These are phyloP conservation scores for Quercus robur DNA, from an alignment of 306 rosid genomes.

Conservation along the genomic window DNA sequence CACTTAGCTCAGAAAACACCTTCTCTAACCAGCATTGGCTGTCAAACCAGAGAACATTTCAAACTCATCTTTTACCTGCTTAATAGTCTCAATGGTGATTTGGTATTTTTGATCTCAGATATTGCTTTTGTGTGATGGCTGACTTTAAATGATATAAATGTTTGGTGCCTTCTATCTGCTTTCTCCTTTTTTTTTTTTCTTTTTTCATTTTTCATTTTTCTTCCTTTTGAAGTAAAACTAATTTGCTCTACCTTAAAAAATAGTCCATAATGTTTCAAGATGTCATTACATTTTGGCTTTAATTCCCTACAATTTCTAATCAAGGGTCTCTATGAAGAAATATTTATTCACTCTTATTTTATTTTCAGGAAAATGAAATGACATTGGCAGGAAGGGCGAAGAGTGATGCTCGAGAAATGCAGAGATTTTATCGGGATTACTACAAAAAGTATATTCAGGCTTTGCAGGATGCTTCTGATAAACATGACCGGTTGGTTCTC, in stretches of 20 bases:
- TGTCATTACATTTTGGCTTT: background rate
- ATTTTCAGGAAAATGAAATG: slow-evolving; percentile 75
- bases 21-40: background rate
- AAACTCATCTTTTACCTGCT: background rate
- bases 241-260: background rate
- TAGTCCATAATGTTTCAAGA: background rate
- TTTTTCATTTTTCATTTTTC: background rate
- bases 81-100: background rate
- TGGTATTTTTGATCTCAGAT: background rate
- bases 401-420: slow-evolving; percentile 99
- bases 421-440: slow-evolving; percentile 78
- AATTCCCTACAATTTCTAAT: background rate
- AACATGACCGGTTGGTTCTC: slow-evolving; percentile 78
- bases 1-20: background rate
- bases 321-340: slow-evolving; percentile 7
- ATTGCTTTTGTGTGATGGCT: background rate
- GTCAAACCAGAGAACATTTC: background rate
- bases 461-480: slow-evolving; percentile 61
- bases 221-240: background rate
- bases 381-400: slow-evolving; percentile 68
- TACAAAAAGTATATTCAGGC: slow-evolving; percentile 81
- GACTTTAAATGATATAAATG: background rate
- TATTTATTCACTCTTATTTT: background rate
- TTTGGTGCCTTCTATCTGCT: background rate
- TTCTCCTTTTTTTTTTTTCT: background rate